These are phyloP conservation scores for Teratosphaeria zuluensis DNA, from an alignment of 2,329 filamentous ascomycete genomes.

Conservation along the genomic window DNA sequence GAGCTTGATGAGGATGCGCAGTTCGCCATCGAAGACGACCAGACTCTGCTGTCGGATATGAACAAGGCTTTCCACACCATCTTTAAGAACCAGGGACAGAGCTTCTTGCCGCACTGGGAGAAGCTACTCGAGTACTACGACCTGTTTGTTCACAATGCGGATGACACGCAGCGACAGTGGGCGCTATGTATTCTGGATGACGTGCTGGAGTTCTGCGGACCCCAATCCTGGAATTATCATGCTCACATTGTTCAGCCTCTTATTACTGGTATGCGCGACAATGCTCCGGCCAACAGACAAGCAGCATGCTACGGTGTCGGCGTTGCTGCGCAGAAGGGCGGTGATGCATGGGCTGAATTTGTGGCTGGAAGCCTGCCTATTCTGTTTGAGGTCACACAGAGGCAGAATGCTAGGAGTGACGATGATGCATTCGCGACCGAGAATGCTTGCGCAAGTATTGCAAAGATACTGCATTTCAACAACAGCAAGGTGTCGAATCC, in stretches of 20 bases:
- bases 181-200: constrained; percentile 98
- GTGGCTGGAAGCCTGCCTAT: constrained; percentile 67
- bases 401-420: constrained; percentile 73
- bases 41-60: constrained; percentile 95
- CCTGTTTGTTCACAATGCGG: constrained; percentile 66
- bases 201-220: constrained; percentile 91
- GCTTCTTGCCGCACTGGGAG: constrained; percentile 84
- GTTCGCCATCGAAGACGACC: constrained; percentile 92
- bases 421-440: constrained; percentile 96
- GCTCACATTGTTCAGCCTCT: constrained; percentile 80
- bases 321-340: constrained; percentile 87
- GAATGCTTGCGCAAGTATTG: constrained; percentile 91
- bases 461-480: constrained; percentile 93
- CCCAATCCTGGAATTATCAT: constrained; percentile 77
- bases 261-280: constrained; percentile 73
- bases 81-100: constrained; percentile 86
- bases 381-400: constrained; percentile 74
- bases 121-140: constrained; percentile 76
- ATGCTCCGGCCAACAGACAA: constrained; percentile 84
- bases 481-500: constrained; percentile 63
- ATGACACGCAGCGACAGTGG: constrained; percentile 97
- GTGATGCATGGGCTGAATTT: constrained; percentile 78
- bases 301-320: constrained; percentile 93
- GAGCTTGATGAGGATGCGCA: constrained; percentile 70
- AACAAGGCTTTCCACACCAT: constrained; percentile 99